phyloP scores from a whole-genome alignment of 192 early-diverging fungal species.

The Backusella liffmaniae region DNA sequence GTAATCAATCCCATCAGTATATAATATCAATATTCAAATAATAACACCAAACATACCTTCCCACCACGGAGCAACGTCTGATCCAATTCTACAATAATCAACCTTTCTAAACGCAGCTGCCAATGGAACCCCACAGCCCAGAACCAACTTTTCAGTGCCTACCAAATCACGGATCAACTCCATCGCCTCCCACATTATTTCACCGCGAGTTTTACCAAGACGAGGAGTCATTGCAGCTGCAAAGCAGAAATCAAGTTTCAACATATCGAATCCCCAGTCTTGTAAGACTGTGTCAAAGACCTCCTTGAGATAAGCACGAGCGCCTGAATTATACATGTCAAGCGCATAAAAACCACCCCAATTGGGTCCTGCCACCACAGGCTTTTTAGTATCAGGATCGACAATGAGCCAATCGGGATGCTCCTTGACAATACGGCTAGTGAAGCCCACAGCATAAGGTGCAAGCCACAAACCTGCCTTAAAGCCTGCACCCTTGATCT shows the following conservation, averaged over 20 bases:
- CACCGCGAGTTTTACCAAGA: slow-evolving; percentile 43
- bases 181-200: slow-evolving; percentile 54
- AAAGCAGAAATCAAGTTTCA: slow-evolving; percentile 54
- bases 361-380: slow-evolving; percentile 35
- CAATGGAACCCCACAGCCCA: slow-evolving; percentile 52
- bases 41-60: slow-evolving; percentile 21
- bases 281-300: slow-evolving; percentile 42
- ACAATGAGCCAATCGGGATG: slow-evolving; percentile 45
- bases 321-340: slow-evolving; percentile 44
- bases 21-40: neutral
- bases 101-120: slow-evolving; percentile 42
- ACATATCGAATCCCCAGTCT: slow-evolving; percentile 48
- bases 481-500: slow-evolving; percentile 37
- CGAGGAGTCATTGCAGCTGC: slow-evolving; percentile 45
- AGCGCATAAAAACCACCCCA: slow-evolving; percentile 44
- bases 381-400: slow-evolving; percentile 14
- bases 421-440: slow-evolving; percentile 37
- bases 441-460: slow-evolving; percentile 43
- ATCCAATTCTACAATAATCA: slow-evolving; percentile 52
- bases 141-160: slow-evolving; percentile 39
- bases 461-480: slow-evolving; percentile 50
- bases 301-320: slow-evolving; percentile 34
- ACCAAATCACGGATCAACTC: slow-evolving; percentile 40
- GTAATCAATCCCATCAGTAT: neutral
- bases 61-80: slow-evolving; percentile 50